A percentile compares a stretch with the other conserved stretches of the same genome.
phyloP scores from a whole-genome alignment of 768 basidiomycete species.

The Lenzites betulinus region DNA sequence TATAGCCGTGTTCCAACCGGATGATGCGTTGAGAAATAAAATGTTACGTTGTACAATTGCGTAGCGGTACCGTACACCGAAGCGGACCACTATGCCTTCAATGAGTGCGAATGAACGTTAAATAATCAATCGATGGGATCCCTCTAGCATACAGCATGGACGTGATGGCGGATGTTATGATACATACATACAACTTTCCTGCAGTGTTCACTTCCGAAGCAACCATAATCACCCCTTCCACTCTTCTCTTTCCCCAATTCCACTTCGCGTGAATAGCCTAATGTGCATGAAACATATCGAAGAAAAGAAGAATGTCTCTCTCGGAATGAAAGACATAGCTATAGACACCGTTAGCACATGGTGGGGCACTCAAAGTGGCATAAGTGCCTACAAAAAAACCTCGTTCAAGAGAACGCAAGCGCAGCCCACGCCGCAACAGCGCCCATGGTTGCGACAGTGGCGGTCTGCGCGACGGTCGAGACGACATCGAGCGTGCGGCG shows the following conservation, averaged over 20 bases:
- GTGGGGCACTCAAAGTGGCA: background rate
- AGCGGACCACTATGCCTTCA: too few species aligned
- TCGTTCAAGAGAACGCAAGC: constrained; percentile 58
- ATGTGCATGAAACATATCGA: background rate
- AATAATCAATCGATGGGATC: background rate
- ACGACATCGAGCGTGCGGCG: constrained; percentile 45
- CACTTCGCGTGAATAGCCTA: too few species aligned
- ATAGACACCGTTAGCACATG: background rate
- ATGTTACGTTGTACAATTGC: too few species aligned
- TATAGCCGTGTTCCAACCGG: too few species aligned
- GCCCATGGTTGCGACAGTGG: constrained; percentile 63
- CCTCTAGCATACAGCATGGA: background rate
- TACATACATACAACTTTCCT: background rate
- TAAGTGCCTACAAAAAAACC: background rate
- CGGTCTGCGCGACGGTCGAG: constrained; percentile 53
- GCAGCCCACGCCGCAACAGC: constrained; percentile 76
- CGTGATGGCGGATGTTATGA: background rate
- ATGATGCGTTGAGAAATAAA: too few species aligned
- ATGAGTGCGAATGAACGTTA: background rate
- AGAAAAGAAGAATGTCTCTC: background rate
- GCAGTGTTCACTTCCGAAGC: background rate
- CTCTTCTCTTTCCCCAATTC: background rate
- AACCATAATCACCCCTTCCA: background rate
- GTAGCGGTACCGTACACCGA: too few species aligned
- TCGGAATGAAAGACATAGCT: background rate